These are phyloP conservation scores for Pseudogymnoascus pannorum DNA, from an alignment of 2,329 filamentous ascomycete genomes.

Conservation along the genomic window DNA sequence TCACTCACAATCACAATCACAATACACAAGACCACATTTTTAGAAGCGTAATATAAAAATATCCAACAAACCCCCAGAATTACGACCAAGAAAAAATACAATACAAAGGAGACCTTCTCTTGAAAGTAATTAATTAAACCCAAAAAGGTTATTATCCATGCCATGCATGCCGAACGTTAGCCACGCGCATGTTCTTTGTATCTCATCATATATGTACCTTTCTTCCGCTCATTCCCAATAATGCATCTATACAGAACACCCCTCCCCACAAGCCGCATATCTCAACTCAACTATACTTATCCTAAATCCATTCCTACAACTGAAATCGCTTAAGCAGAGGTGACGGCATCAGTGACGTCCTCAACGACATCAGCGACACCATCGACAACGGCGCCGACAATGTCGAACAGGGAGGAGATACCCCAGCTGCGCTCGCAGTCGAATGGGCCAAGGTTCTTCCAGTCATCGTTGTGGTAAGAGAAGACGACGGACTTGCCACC, in stretches of 20 bases:
- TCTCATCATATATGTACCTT: background rate
- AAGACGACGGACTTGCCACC: constrained; percentile 73
- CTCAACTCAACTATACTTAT: background rate
- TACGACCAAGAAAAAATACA: background rate
- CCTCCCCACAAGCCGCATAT: background rate
- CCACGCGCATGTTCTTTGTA: background rate
- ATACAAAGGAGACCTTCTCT: background rate
- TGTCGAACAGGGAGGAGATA: constrained; percentile 20
- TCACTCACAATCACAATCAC: background rate
- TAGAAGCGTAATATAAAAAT: background rate
- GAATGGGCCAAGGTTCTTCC: constrained; percentile 68
- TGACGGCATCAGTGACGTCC: no score
- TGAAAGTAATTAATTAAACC: background rate
- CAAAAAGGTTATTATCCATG: background rate
- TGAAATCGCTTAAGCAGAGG: background rate
- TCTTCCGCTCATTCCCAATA: background rate
- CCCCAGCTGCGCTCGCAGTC: constrained; percentile 79
- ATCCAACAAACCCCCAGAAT: background rate
- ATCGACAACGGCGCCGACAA: background rate
- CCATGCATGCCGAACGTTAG: background rate
- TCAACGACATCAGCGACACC: background rate
- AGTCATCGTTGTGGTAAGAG: constrained; percentile 69
- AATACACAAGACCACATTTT: background rate
- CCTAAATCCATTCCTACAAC: no score
- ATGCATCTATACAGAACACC: background rate